phyloP scores from a whole-genome alignment of 768 basidiomycete genomes.

The Boletellus ananas region DNA sequence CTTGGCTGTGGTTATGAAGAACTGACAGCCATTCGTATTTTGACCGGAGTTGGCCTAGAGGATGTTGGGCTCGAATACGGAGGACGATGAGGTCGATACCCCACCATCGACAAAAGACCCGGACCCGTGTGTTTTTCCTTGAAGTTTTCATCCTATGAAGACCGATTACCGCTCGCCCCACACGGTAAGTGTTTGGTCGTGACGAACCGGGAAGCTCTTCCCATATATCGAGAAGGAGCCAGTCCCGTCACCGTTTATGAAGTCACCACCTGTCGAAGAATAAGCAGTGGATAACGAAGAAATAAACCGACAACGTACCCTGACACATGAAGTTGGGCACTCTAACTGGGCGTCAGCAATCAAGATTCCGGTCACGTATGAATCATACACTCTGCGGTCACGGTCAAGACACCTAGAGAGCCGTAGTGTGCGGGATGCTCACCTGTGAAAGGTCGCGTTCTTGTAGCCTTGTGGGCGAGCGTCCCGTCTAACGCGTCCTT shows the following conservation, averaged over 20 bases:
- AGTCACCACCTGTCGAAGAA: conserved; percentile 73
- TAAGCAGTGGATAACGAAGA: not conserved
- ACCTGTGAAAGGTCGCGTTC: conserved; percentile 89
- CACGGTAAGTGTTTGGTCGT: not conserved
- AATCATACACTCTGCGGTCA: conserved; percentile 61
- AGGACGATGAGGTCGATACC: conserved; percentile 6
- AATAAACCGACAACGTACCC: conserved; percentile 39
- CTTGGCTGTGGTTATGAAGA: conserved; percentile 94
- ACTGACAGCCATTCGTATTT: conserved; percentile 95
- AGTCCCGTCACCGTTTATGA: conserved; percentile 91
- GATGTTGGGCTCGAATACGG: not conserved
- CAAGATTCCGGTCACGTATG: conserved; percentile 1
- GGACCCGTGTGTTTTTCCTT: conserved; percentile 82
- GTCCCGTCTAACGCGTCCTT: conserved; percentile 38
- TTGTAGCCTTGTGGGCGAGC: conserved; percentile 90
- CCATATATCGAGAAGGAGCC: conserved; percentile 98
- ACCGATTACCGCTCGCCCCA: not conserved
- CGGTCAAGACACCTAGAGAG: conserved; percentile 9
- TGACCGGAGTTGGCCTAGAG: conserved; percentile 89
- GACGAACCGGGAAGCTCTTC: conserved; percentile 78
- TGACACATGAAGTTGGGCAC: conserved; percentile 97
- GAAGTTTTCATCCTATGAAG: conserved; percentile 87
- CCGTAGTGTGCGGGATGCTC: conserved; percentile 21
- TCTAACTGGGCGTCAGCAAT: conserved; percentile 35
- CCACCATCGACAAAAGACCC: conserved; percentile 88